phyloP scores from a whole-genome alignment of 495 filamentous ascomycete species.

The Xylona heveae region DNA sequence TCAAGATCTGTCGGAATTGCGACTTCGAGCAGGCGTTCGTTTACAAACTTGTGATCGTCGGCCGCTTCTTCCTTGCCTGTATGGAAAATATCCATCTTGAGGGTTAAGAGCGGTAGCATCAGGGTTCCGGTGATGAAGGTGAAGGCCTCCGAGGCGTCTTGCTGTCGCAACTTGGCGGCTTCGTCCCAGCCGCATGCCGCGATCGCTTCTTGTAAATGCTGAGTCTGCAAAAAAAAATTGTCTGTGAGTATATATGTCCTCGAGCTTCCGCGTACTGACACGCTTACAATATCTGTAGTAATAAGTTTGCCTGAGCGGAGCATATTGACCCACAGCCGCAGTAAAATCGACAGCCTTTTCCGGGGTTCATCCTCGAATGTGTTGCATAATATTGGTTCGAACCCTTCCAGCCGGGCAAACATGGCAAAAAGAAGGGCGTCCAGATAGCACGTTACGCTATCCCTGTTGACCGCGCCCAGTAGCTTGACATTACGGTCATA shows the following conservation, averaged over 20 bases:
- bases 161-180: constrained; percentile 51
- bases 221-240: constrained; percentile 32
- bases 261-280: neutral
- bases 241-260: neutral
- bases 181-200: constrained; percentile 86
- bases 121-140: constrained; percentile 80
- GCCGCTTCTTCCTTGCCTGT: constrained; percentile 59
- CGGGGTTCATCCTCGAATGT: constrained; percentile 46
- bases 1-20: constrained; percentile 45
- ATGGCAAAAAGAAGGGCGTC: constrained; percentile 90
- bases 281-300: constrained; percentile 58
- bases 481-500: constrained; percentile 50
- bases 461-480: constrained; percentile 70
- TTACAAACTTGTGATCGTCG: constrained; percentile 85
- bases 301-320: constrained; percentile 69
- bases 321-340: constrained; percentile 87
- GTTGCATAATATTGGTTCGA: constrained; percentile 74
- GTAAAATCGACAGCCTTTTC: constrained; percentile 44
- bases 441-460: constrained; percentile 74
- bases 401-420: constrained; percentile 77
- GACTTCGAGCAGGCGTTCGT: constrained; percentile 81
- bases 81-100: constrained; percentile 92
- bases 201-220: constrained; percentile 60
- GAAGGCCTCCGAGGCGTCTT: constrained; percentile 91
- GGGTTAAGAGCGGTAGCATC: constrained; percentile 66